Percentiles rank a stretch among this genome's conserved stretches.
Evolutionary conservation across 345 rosid species (phyloP).

Genomic region (Acer campestre): DNA sequence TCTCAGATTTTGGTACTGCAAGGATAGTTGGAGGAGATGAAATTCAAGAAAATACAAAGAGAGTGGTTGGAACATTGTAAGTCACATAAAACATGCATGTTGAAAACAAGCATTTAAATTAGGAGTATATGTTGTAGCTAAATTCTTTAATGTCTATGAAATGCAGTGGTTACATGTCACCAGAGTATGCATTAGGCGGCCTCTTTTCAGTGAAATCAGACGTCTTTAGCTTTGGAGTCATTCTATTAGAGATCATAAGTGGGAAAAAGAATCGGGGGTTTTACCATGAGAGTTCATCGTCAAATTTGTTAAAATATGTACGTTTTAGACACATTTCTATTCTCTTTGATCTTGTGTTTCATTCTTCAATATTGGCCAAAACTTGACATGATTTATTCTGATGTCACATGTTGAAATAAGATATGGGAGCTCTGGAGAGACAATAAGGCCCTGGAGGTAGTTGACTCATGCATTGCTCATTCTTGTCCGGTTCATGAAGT

Average conservation of each 20-base stretch:
- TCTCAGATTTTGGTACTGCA: conserved; percentile 45
- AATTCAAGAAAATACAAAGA: conserved; percentile 22
- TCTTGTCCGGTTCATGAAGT: too few relatives aligned
- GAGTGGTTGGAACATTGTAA: conserved; percentile 31
- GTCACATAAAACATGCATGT: neutral
- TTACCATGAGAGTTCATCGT: neutral
- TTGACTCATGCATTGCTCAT: too few relatives aligned
- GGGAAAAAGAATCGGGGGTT: neutral
- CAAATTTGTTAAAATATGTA: neutral
- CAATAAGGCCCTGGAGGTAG: too few relatives aligned
- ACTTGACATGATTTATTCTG: too few relatives aligned
- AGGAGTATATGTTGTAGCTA: neutral
- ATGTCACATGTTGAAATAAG: neutral
- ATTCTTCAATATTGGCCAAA: neutral
- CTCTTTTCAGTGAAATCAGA: neutral
- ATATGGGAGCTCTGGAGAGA: neutral
- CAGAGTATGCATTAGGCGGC: neutral
- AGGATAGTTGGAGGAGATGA: conserved; percentile 27
- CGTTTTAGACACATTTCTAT: neutral
- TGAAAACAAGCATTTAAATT: too few relatives aligned
- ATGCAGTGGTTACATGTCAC: neutral
- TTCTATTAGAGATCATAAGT: neutral
- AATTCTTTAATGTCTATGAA: neutral
- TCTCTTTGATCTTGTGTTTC: neutral
- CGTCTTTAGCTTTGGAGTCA: neutral